Evolutionary conservation across 2,329 filamentous ascomycete genomes (phyloP).

Genomic region (Phaeoacremonium minimum): DNA sequence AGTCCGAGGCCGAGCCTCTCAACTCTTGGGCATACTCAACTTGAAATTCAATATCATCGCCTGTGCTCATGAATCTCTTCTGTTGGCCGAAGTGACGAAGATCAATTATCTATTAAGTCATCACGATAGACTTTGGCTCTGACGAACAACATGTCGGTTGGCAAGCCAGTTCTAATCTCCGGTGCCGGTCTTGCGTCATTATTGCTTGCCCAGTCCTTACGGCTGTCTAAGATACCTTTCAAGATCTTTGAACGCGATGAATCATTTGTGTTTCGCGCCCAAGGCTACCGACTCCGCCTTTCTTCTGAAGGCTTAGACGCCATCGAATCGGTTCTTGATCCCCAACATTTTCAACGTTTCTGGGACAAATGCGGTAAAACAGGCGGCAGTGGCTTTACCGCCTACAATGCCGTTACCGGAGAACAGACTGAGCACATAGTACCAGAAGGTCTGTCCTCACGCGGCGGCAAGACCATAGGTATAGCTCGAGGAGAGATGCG

Average conservation of each 20-base stretch:
- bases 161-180: slow-evolving; percentile 23
- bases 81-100: not conserved
- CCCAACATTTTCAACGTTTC: slow-evolving; percentile 45
- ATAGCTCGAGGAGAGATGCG: slow-evolving; percentile 62
- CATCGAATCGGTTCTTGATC: slow-evolving; percentile 52
- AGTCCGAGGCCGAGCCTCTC: not conserved
- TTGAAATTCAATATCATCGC: not conserved
- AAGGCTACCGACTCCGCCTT: slow-evolving; percentile 58
- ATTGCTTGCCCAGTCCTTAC: slow-evolving; percentile 37
- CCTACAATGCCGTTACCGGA: slow-evolving; percentile 49
- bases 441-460: slow-evolving; percentile 36
- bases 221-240: slow-evolving; percentile 39
- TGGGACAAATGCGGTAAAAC: slow-evolving; percentile 58
- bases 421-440: slow-evolving; percentile 26
- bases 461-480: slow-evolving; percentile 56
- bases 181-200: slow-evolving; percentile 39
- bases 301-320: slow-evolving; percentile 53
- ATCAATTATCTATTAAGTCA: too few species aligned
- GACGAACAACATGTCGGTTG: not conserved
- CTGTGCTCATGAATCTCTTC: not conserved
- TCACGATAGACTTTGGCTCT: too few species aligned
- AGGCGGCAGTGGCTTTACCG: slow-evolving; percentile 45
- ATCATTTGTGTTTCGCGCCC: slow-evolving; percentile 48
- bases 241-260: slow-evolving; percentile 52
- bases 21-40: not conserved